phyloP scores from a whole-genome alignment of 768 basidiomycete species.

The Exsudoporus frostii region DNA sequence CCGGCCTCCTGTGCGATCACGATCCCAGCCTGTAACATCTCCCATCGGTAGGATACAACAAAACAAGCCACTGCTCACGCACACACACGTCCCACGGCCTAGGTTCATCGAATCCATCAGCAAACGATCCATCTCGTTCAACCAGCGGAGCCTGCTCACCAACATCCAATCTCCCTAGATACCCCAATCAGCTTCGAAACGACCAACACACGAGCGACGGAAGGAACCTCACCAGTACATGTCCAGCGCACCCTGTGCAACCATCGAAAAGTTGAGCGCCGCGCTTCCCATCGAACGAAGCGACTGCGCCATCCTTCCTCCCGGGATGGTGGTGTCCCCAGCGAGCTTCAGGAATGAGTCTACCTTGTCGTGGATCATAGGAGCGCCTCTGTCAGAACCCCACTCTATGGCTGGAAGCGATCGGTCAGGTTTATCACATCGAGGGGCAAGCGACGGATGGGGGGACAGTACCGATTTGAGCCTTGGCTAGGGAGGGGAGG shows the following conservation, averaged over 20 bases:
- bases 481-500: constrained; percentile 64
- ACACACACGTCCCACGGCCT: constrained; percentile 87
- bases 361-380: constrained; percentile 55
- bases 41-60: neutral
- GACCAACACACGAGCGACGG: neutral
- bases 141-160: constrained; percentile 35
- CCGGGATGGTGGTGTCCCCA: constrained; percentile 61
- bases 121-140: neutral
- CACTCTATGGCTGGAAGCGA: constrained; percentile 67
- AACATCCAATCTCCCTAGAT: constrained; percentile 76
- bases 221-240: constrained; percentile 67
- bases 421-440: constrained; percentile 4
- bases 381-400: constrained; percentile 71
- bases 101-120: neutral
- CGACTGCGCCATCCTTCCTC: constrained; percentile 83
- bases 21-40: constrained; percentile 64
- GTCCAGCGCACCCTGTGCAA: constrained; percentile 87
- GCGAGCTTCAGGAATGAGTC: constrained; percentile 72
- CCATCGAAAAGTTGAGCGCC: constrained; percentile 77
- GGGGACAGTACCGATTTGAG: constrained; percentile 53
- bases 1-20: constrained; percentile 92
- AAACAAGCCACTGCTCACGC: constrained; percentile 18
- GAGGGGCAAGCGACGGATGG: neutral
- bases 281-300: constrained; percentile 82
- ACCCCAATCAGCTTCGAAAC: neutral